Evolutionary conservation across 176 grass and related monocot genomes (phyloP).

Genomic region (Aegilops umbellulata): DNA sequence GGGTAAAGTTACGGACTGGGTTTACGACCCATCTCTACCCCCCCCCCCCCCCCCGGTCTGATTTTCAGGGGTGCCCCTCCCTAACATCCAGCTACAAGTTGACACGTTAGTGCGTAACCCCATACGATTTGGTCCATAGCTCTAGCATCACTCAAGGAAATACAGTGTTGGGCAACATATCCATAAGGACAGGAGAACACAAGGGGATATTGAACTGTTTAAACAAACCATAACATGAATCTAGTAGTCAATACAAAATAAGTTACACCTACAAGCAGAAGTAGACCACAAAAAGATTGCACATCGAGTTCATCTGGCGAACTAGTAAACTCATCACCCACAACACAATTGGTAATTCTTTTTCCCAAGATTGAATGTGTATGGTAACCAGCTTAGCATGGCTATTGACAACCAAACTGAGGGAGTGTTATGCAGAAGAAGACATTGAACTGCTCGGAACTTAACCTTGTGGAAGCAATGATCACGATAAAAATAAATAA

Average conservation of each 20-base stretch:
- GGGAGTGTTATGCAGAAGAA: background rate
- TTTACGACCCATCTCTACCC: too few species aligned
- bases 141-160: too few species aligned
- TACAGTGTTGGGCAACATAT: background rate
- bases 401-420: conserved; percentile 6
- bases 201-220: background rate
- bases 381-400: background rate
- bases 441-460: too few species aligned
- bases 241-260: background rate
- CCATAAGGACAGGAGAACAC: background rate
- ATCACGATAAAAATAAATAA: background rate
- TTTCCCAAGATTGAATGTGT: background rate
- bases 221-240: conserved; percentile 7
- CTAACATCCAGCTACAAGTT: too few species aligned
- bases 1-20: too few species aligned
- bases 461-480: background rate
- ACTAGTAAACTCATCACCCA: background rate
- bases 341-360: background rate
- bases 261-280: background rate
- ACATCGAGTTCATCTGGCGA: background rate
- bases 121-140: too few species aligned
- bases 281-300: background rate
- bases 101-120: too few species aligned
- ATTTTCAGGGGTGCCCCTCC: too few species aligned
- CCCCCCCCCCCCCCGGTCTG: too few species aligned